phyloP scores from a whole-genome alignment of 2,329 filamentous ascomycete genomes.

The Penicillium glabrum region DNA sequence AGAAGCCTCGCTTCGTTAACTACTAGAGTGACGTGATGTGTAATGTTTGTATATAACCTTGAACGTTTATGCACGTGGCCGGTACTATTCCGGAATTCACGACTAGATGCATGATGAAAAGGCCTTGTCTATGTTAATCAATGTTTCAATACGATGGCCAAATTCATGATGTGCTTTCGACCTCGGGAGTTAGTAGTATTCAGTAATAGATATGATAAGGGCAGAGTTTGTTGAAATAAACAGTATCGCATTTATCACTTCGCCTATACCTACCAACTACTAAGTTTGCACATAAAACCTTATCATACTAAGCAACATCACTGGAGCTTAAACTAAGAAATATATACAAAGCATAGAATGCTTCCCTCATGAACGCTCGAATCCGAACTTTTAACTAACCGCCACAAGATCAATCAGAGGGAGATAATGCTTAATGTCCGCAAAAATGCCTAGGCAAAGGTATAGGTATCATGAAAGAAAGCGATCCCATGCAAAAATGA shows the following conservation, averaged over 20 bases:
- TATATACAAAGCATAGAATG: constrained; percentile 1
- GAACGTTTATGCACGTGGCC: neutral
- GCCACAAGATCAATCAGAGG: neutral
- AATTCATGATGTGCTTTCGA: no score
- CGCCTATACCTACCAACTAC: no score
- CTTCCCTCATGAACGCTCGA: neutral
- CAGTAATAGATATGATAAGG: no score
- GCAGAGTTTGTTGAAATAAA: no score
- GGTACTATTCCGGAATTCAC: neutral
- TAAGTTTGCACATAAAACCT: neutral
- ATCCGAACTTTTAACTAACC: neutral
- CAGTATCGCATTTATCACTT: no score
- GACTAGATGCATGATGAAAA: neutral
- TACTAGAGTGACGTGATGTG: neutral
- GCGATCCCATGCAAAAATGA: neutral
- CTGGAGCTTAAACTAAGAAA: neutral
- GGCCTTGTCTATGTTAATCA: neutral
- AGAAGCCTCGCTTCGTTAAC: neutral
- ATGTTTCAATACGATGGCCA: no score
- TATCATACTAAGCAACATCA: neutral
- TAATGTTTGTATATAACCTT: neutral
- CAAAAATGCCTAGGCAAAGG: constrained; percentile 5
- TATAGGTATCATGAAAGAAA: constrained; percentile 20
- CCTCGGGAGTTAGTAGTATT: no score
- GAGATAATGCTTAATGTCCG: neutral